Conservation (phyloP, 306 rosid species). For the Fagus sylvatica region DNA sequence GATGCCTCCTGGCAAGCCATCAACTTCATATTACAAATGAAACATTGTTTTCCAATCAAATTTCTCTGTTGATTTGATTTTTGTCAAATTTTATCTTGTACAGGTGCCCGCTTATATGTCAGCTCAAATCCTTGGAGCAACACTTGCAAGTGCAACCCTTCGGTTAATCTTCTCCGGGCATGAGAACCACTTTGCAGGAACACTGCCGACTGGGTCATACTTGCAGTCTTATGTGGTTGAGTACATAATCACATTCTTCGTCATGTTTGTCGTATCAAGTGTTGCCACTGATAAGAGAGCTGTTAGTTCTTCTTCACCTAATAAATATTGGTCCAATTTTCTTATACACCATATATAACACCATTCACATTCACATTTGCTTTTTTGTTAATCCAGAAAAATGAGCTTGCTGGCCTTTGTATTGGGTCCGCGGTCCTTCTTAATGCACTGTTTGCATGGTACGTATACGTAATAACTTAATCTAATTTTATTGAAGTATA, state of each 20-base stretch:
- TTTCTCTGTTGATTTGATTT: background rate
- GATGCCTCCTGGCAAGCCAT: no score
- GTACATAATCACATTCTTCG: constrained; percentile 75
- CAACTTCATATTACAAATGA: no score
- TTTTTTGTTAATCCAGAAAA: constrained; percentile 44
- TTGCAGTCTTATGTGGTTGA: constrained; percentile 69
- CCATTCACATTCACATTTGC: background rate
- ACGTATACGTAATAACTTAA: constrained; percentile 15
- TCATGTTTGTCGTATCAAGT: constrained; percentile 75
- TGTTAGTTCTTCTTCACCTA: constrained; percentile 28
- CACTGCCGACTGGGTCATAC: constrained; percentile 46
- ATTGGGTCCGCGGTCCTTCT: constrained; percentile 77
- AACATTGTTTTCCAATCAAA: no score
- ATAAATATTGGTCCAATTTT: background rate
- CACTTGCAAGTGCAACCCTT: constrained; percentile 73
- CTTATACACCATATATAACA: background rate
- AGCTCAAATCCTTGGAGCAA: constrained; percentile 68
- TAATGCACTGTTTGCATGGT: constrained; percentile 72
- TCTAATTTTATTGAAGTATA: background rate
- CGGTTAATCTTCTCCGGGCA: constrained; percentile 52
- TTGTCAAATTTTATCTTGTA: background rate
- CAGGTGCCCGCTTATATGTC: constrained; percentile 71
- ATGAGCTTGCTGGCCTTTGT: constrained; percentile 86
- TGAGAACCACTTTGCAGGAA: constrained; percentile 58
- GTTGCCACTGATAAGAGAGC: constrained; percentile 67